phyloP scores from a whole-genome alignment of 2,329 filamentous ascomycete genomes.

The Aspergillus sp. region DNA sequence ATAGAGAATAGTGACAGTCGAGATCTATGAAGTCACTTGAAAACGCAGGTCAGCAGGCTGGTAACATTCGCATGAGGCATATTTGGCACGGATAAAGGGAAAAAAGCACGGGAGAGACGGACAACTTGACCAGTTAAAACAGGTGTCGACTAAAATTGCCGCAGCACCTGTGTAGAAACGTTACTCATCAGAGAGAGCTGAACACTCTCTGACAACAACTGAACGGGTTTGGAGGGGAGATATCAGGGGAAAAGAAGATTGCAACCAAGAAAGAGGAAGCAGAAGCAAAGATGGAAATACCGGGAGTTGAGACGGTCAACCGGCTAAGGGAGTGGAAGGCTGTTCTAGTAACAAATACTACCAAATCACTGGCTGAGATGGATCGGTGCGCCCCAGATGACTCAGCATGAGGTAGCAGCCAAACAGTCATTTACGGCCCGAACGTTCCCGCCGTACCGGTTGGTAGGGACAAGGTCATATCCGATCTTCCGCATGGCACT shows the following conservation, averaged over 20 bases:
- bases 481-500: too few species aligned
- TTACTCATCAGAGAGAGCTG: conserved; percentile 41
- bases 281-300: conserved; percentile 13
- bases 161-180: conserved; percentile 40
- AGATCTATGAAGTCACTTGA: conserved; percentile 4
- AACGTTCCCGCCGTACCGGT: conserved; percentile 20
- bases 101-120: conserved; percentile 17
- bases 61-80: conserved; percentile 14
- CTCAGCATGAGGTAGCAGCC: conserved; percentile 10
- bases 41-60: conserved; percentile 8
- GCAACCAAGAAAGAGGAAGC: conserved; percentile 4
- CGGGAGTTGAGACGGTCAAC: conserved; percentile 12
- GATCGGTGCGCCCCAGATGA: conserved; percentile 14
- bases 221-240: conserved; percentile 8
- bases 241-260: conserved; percentile 7
- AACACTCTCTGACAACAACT: conserved; percentile 28
- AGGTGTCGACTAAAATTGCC: conserved; percentile 44
- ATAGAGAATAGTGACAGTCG: not conserved
- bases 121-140: conserved; percentile 23
- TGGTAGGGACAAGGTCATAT: not conserved
- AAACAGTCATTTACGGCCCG: not conserved
- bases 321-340: conserved; percentile 28
- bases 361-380: not conserved
- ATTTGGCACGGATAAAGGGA: conserved; percentile 23
- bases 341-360: not conserved